Evolutionary conservation across 805 yeast species (phyloP), one percentile per base, ranked within the genome.

Genomic region (Yarrowia sp.): DNA sequence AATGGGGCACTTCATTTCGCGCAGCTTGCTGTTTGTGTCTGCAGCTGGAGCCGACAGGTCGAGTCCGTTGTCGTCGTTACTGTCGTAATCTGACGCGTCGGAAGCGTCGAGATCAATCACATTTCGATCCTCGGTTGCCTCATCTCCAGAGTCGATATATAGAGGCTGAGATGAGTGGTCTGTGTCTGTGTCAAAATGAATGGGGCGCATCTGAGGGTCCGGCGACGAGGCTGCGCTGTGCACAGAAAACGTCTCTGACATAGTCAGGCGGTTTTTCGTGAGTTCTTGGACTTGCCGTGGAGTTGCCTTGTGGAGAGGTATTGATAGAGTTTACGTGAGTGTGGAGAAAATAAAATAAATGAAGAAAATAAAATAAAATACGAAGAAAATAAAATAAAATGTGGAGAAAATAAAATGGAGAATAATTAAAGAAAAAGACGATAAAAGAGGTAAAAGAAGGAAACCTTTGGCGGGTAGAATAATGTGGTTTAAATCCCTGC

Each of bases 1-100:
- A 22, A 76, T 75, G 10, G 76, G 72, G 66, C 79, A 76, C 19
- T 43, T 67, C 21, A 71, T 66, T 3, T 67, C 59, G 4, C 48
- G 52, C 16, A 72, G 30, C 26, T 35, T 61, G n/a, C 46, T 9
- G 35, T 24, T 2, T 11, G n/a, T 10, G n/a, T 35, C 54, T 1
- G 44, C 19, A 8, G 44, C 40, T 12, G 56, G 46, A 17, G 67
- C 32, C n/a, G 66, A 62, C 40, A 30, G 8, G 5, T 49, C 48
- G 5, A 43, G 48, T 3, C 48, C 48, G 48, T 24, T 14, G 46
- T 41, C 56, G 54, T 48, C 54, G 54, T 48, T 28, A 10, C 54
- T 48, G 38, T 30, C 54, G 38, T 48, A 48, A 21, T 48, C 54
- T 19, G 54, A 48, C 4, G 54, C 54, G 28, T 48, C 54, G 2